phyloP scores from a whole-genome alignment of 2,329 filamentous ascomycete genomes.

The Hypoxylon sp. region DNA sequence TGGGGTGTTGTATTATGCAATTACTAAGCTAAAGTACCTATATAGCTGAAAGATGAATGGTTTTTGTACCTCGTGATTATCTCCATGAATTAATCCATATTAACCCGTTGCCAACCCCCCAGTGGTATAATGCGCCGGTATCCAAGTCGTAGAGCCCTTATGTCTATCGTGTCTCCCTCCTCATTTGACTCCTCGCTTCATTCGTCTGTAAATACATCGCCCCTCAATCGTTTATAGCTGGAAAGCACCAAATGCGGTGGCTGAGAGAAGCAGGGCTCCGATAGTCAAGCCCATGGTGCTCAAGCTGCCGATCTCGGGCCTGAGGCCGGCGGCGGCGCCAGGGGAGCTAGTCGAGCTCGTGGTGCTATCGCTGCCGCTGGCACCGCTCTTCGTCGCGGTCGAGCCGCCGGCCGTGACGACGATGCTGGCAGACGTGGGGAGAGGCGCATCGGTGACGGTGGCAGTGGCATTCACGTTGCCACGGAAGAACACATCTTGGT shows the following conservation, averaged over 20 bases:
- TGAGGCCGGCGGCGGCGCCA: conserved; percentile 41
- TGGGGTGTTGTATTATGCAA: conserved; percentile 20
- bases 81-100: neutral
- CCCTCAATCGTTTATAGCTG: conserved; percentile 41
- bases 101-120: conserved; percentile 17
- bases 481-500: conserved; percentile 61
- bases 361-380: conserved; percentile 23
- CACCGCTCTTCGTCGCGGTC: conserved; percentile 14
- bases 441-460: conserved; percentile 53
- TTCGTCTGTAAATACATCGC: neutral
- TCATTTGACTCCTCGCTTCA: neutral
- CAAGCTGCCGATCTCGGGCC: conserved; percentile 44
- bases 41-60: neutral
- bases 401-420: conserved; percentile 44
- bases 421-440: conserved; percentile 53
- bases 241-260: conserved; percentile 50
- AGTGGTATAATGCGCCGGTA: conserved; percentile 36
- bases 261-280: conserved; percentile 56
- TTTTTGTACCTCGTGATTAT: conserved; percentile 1
- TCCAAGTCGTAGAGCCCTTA: conserved; percentile 14
- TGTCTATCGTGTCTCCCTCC: neutral
- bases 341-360: conserved; percentile 34
- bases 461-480: conserved; percentile 55
- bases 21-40: conserved; percentile 18
- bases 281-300: conserved; percentile 54